Conservation (phyloP, 495 filamentous ascomycete species). For the Cryomyces minteri region DNA sequence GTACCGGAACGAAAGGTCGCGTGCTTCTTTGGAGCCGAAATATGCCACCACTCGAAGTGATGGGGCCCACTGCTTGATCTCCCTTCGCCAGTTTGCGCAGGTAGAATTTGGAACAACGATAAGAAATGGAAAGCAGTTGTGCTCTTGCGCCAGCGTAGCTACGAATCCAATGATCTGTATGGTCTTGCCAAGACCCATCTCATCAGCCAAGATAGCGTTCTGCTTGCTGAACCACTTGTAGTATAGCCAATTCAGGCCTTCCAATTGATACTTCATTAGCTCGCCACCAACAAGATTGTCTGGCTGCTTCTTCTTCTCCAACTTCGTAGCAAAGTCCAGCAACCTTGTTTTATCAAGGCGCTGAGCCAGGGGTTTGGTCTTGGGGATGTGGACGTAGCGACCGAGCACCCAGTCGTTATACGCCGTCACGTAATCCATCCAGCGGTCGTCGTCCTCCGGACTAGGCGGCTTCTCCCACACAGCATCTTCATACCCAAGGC, state of each 20-base stretch:
- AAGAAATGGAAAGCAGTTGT: slow-evolving; percentile 79
- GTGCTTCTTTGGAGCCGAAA: slow-evolving; percentile 54
- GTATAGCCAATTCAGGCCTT: slow-evolving; percentile 94
- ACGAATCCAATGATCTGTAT: slow-evolving; percentile 83
- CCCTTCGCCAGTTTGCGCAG: slow-evolving; percentile 89
- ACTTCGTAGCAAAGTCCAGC: slow-evolving; percentile 41
- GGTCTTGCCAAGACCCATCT: slow-evolving; percentile 98
- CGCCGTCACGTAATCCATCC: slow-evolving; percentile 63
- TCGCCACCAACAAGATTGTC: slow-evolving; percentile 52
- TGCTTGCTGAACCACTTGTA: slow-evolving; percentile 66
- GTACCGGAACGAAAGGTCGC: slow-evolving; percentile 49
- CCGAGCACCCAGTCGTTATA: slow-evolving; percentile 73
- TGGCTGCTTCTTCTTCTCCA: slow-evolving; percentile 59
- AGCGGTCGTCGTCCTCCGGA: slow-evolving; percentile 44
- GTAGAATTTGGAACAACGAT: slow-evolving; percentile 89
- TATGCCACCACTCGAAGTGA: slow-evolving; percentile 75
- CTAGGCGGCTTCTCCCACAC: slow-evolving; percentile 77
- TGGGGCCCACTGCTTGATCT: slow-evolving; percentile 89
- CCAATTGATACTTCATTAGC: slow-evolving; percentile 85
- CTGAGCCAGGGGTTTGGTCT: slow-evolving; percentile 30
- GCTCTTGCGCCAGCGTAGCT: slow-evolving; percentile 43
- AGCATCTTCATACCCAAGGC: slow-evolving; percentile 80
- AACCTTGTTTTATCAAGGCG: slow-evolving; percentile 42
- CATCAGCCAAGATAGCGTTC: slow-evolving; percentile 91
- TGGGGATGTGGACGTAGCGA: slow-evolving; percentile 43